Percentiles rank a stretch among this genome's conserved stretches.
Conservation (phyloP, 1,139 yeast genomes). For the Yamadazyma jaroonii region DNA sequence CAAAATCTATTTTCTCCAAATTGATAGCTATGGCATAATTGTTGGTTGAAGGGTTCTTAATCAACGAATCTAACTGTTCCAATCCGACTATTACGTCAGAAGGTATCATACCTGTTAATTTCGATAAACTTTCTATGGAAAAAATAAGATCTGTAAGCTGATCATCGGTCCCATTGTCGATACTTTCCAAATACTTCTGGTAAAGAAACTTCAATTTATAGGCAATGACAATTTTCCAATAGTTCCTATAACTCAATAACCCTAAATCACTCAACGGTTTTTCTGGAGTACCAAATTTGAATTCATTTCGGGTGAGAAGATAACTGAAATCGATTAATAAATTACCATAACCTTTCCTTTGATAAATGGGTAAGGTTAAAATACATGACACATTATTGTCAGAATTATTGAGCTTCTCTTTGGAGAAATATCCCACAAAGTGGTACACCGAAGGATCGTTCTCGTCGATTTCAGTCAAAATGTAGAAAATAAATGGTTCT, state of each 20-base stretch:
- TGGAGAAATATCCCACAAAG: slow-evolving; percentile 92
- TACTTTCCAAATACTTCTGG: slow-evolving; percentile 16
- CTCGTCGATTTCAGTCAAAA: slow-evolving; percentile 68
- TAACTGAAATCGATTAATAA: slow-evolving; percentile 88
- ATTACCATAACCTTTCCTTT: slow-evolving; percentile 86
- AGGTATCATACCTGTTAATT: slow-evolving; percentile 78
- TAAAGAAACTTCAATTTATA: slow-evolving; percentile 32
- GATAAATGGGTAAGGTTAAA: slow-evolving; percentile 82
- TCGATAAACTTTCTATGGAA: slow-evolving; percentile 60
- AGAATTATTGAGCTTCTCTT: slow-evolving; percentile 74
- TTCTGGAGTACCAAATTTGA: slow-evolving; percentile 88
- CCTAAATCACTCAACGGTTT: slow-evolving; percentile 91
- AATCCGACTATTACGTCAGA: slow-evolving; percentile 86
- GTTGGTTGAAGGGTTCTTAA: slow-evolving; percentile 40
- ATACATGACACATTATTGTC: slow-evolving; percentile 88
- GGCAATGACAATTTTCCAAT: slow-evolving; percentile 76
- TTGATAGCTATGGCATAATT: slow-evolving; percentile 58
- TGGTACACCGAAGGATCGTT: slow-evolving; percentile 52
- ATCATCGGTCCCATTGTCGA: slow-evolving; percentile 7
- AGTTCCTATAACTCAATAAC: slow-evolving; percentile 76
- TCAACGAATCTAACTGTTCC: slow-evolving; percentile 68
- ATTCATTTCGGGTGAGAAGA: slow-evolving; percentile 68
- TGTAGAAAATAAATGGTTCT: slow-evolving; percentile 89
- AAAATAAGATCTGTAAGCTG: slow-evolving; percentile 18
- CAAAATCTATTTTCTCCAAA: slow-evolving; percentile 36